These are phyloP conservation scores for Pseudogymnoascus sp. DNA, from an alignment of 2,329 filamentous ascomycete genomes.

Conservation along the genomic window DNA sequence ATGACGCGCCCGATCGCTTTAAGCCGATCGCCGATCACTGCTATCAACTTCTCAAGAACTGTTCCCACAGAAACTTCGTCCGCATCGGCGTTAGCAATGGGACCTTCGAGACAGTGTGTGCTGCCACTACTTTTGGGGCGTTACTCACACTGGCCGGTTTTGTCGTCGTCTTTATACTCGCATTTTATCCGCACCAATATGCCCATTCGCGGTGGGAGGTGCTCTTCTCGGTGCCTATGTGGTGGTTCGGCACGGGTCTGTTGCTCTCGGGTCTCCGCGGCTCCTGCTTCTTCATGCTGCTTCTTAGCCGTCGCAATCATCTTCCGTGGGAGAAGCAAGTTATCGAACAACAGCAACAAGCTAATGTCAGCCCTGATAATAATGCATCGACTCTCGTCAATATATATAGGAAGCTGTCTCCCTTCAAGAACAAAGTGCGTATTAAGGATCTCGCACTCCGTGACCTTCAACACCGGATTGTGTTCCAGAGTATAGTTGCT, in stretches of 20 bases:
- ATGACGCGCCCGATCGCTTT: constrained; percentile 33
- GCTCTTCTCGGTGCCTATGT: constrained; percentile 39
- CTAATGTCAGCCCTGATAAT: neutral
- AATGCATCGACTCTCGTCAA: neutral
- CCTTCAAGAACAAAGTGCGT: neutral
- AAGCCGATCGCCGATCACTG: constrained; percentile 39
- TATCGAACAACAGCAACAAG: constrained; percentile 23
- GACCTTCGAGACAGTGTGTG: constrained; percentile 42
- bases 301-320: constrained; percentile 39
- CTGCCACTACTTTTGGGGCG: constrained; percentile 38
- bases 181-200: constrained; percentile 22
- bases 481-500: neutral
- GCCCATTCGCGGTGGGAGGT: constrained; percentile 35
- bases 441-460: neutral
- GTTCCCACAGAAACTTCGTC: constrained; percentile 44
- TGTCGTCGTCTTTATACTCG: constrained; percentile 34
- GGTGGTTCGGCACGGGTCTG: constrained; percentile 38
- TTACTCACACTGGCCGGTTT: constrained; percentile 35
- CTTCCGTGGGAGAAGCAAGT: constrained; percentile 38
- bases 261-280: constrained; percentile 39
- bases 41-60: constrained; percentile 39
- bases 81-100: constrained; percentile 47
- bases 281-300: constrained; percentile 40
- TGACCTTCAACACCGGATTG: neutral
- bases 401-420: neutral